A percentile compares a stretch with the other conserved stretches of the same genome.
phyloP scores from a whole-genome alignment of 305 asterid species.

The Fraxinus angustifolia region DNA sequence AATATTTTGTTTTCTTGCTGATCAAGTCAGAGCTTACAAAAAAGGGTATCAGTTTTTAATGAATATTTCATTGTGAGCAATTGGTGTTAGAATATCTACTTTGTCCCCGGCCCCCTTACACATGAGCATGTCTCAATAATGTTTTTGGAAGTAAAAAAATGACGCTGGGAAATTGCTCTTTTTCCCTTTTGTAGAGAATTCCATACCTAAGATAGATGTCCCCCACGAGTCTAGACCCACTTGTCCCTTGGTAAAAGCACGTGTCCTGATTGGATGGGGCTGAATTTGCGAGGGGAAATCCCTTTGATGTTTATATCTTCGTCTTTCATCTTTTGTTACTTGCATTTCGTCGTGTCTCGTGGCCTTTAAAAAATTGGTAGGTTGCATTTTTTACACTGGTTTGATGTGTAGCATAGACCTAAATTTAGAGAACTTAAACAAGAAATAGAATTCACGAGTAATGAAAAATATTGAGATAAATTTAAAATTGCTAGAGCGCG shows the following conservation, averaged over 20 bases:
- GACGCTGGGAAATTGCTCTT: too few relatives aligned
- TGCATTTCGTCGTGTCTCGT: neutral
- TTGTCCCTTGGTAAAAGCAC: too few relatives aligned
- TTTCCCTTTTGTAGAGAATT: too few relatives aligned
- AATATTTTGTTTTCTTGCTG: constrained; percentile 9
- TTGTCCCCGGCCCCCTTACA: too few relatives aligned
- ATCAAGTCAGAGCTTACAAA: neutral
- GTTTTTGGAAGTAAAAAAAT: too few relatives aligned
- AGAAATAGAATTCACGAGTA: neutral
- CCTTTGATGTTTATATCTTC: neutral
- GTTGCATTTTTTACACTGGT: neutral
- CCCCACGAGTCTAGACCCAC: too few relatives aligned
- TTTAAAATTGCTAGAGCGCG: neutral
- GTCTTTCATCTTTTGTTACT: neutral
- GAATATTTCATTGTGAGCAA: too few relatives aligned
- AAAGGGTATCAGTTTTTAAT: neutral
- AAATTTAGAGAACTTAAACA: neutral
- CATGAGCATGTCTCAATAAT: too few relatives aligned
- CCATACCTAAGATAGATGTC: too few relatives aligned
- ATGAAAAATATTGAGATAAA: too few relatives aligned
- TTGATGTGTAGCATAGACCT: neutral
- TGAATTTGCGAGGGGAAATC: neutral
- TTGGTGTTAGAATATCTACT: too few relatives aligned
- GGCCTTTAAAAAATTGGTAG: neutral
- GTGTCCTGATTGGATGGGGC: too few relatives aligned